phyloP scores from a whole-genome alignment of 2,329 filamentous ascomycete species.

The Bipolaris cookei region DNA sequence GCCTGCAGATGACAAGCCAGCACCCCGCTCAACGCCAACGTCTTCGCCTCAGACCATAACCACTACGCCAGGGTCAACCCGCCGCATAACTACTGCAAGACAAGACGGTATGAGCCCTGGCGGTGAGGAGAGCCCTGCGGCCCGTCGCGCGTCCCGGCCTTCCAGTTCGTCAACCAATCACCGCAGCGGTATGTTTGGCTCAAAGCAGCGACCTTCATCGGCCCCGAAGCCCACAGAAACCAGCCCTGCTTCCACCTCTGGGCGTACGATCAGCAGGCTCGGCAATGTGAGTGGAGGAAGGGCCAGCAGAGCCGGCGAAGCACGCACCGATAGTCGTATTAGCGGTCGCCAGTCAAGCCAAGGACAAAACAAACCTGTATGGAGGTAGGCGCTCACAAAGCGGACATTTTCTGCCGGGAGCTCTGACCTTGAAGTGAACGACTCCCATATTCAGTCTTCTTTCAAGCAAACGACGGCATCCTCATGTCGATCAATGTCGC shows the following conservation, averaged over 20 bases:
- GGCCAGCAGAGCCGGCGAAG: conserved; percentile 29
- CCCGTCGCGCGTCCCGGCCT: conserved; percentile 35
- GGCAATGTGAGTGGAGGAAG: conserved; percentile 34
- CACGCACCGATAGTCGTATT: conserved; percentile 31
- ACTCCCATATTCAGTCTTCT: neutral
- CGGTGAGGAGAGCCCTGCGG: conserved; percentile 40
- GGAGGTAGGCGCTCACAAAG: conserved; percentile 34
- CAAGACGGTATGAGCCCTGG: conserved; percentile 28
- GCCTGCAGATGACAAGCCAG: conserved; percentile 33
- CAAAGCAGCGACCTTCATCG: conserved; percentile 36
- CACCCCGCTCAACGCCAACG: conserved; percentile 28
- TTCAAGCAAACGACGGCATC: conserved; percentile 6
- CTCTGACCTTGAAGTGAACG: neutral
- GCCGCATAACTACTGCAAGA: conserved; percentile 30
- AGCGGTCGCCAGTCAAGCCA: conserved; percentile 33
- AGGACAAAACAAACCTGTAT: conserved; percentile 29
- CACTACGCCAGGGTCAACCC: conserved; percentile 33
- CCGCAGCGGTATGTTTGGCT: conserved; percentile 39
- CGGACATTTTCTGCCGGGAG: conserved; percentile 12
- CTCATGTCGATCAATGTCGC: conserved; percentile 2
- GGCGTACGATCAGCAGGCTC: conserved; percentile 32
- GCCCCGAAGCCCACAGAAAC: conserved; percentile 23
- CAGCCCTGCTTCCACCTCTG: conserved; percentile 20
- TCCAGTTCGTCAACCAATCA: conserved; percentile 41
- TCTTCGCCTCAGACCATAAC: conserved; percentile 25